Conservation (phyloP, 805 yeast genomes). For the Cyberlindnera americana region DNA sequence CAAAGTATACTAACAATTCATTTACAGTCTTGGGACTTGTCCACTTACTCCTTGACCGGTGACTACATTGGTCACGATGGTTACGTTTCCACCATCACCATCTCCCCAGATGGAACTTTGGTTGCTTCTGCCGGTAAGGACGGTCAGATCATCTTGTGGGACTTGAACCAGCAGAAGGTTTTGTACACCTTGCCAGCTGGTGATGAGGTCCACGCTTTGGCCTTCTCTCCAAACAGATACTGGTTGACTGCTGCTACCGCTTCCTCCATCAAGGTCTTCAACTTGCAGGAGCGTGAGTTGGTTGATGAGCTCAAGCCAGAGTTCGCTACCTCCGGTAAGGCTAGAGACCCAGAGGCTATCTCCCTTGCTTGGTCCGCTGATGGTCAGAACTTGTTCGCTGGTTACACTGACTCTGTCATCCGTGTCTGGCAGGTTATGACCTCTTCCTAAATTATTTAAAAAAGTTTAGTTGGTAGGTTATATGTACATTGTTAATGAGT, state of each 20-base stretch:
- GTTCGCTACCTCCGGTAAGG: constrained; percentile 81
- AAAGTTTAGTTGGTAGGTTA: constrained; percentile 7
- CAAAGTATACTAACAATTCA: constrained; percentile 47
- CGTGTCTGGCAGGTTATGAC: constrained; percentile 99
- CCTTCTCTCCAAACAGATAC: constrained; percentile 99
- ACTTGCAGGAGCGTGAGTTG: constrained; percentile 90
- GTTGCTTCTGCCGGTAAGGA: constrained; percentile 99
- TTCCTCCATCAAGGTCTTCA: constrained; percentile 96
- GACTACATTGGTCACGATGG: constrained; percentile 99
- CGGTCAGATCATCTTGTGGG: constrained; percentile 98
- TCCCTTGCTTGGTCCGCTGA: constrained; percentile 99
- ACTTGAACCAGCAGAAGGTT: constrained; percentile 78
- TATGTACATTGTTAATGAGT: constrained; percentile 3
- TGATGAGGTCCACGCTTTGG: constrained; percentile 96
- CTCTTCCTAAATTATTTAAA: constrained; percentile 27
- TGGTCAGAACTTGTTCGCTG: constrained; percentile 99
- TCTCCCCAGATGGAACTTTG: constrained; percentile 99
- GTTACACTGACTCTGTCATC: constrained; percentile 99
- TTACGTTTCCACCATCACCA: constrained; percentile 94
- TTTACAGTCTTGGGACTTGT: constrained; percentile 88
- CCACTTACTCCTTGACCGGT: constrained; percentile 80
- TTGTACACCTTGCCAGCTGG: constrained; percentile 93
- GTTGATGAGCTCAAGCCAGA: constrained; percentile 98
- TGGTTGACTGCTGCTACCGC: constrained; percentile 99
- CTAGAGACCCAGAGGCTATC: constrained; percentile 97